Percentiles rank a stretch among this genome's conserved stretches.
These are phyloP conservation scores for Cytospora paraplurivora DNA, from an alignment of 2,329 filamentous ascomycete genomes.

Conservation along the genomic window DNA sequence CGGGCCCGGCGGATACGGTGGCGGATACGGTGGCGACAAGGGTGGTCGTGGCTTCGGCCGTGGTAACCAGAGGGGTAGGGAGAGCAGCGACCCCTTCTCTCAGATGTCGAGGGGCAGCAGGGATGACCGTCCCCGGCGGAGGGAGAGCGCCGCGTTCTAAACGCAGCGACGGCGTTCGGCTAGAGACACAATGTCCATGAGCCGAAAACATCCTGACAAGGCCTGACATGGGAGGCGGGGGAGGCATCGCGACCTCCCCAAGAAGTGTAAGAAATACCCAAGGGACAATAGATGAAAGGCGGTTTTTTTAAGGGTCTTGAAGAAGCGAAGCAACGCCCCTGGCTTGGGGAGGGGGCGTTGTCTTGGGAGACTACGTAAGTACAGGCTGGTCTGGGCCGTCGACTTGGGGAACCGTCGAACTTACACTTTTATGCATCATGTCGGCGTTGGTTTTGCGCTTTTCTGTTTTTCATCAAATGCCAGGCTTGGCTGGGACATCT, in stretches of 20 bases:
- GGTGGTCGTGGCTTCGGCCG: slow-evolving; percentile 14
- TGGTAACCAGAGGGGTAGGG: neutral
- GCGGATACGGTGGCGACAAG: slow-evolving; percentile 3
- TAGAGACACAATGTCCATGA: neutral
- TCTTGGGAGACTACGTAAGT: no score
- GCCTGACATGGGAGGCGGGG: neutral
- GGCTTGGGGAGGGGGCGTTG: neutral
- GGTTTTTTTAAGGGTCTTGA: neutral
- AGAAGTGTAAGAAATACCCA: neutral
- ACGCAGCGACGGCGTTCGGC: neutral
- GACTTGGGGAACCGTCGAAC: neutral
- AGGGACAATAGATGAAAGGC: neutral
- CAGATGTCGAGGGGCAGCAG: slow-evolving; percentile 7
- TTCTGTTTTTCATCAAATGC: neutral
- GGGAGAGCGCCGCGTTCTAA: slow-evolving; percentile 18
- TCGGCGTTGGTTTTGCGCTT: neutral
- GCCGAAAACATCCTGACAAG: neutral
- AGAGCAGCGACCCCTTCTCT: slow-evolving; percentile 17
- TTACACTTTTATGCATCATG: neutral
- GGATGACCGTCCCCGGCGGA: slow-evolving; percentile 5
- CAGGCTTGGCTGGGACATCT: neutral
- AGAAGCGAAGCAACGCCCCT: neutral
- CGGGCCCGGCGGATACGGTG: neutral
- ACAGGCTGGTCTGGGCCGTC: neutral
- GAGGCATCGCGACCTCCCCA: neutral